Percentiles rank a stretch among this genome's conserved stretches.
These are phyloP conservation scores for Aspergillus conjunctus DNA, from an alignment of 495 filamentous ascomycete species.

Conservation along the genomic window DNA sequence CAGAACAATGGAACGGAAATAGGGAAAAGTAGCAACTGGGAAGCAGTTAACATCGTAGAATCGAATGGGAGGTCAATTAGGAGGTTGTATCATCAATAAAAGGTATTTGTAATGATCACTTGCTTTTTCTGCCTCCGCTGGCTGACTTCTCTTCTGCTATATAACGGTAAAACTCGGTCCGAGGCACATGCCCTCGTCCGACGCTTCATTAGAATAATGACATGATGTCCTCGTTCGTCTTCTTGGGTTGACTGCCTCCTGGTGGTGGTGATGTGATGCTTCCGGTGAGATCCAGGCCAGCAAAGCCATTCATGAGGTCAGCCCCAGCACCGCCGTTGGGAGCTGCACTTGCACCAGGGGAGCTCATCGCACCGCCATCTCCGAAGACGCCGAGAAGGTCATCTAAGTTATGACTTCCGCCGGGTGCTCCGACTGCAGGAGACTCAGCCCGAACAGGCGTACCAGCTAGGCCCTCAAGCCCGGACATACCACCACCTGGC, in stretches of 20 bases:
- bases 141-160: constrained; percentile 8
- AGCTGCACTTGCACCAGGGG: constrained; percentile 29
- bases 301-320: constrained; percentile 84
- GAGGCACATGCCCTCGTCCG: constrained; percentile 2
- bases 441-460: constrained; percentile 81
- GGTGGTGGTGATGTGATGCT: constrained; percentile 31
- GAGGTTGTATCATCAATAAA: constrained; percentile 12
- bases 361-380: constrained; percentile 38
- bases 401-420: constrained; percentile 69
- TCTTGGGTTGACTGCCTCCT: constrained; percentile 47
- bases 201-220: constrained; percentile 70
- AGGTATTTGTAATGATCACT: neutral
- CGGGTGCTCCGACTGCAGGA: constrained; percentile 51
- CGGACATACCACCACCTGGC: constrained; percentile 60
- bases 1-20: constrained; percentile 1
- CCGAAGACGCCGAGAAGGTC: constrained; percentile 88
- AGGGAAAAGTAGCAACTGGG: neutral
- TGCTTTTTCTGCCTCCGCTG: constrained; percentile 1
- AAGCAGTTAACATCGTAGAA: constrained; percentile 8
- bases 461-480: constrained; percentile 72
- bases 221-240: constrained; percentile 85
- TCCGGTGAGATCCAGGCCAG: constrained; percentile 71
- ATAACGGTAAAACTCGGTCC: constrained; percentile 4
- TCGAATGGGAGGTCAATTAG: constrained; percentile 15
- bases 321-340: constrained; percentile 40